These are phyloP conservation scores for Xylaria curta DNA, from an alignment of 495 filamentous ascomycete species.

Conservation along the genomic window DNA sequence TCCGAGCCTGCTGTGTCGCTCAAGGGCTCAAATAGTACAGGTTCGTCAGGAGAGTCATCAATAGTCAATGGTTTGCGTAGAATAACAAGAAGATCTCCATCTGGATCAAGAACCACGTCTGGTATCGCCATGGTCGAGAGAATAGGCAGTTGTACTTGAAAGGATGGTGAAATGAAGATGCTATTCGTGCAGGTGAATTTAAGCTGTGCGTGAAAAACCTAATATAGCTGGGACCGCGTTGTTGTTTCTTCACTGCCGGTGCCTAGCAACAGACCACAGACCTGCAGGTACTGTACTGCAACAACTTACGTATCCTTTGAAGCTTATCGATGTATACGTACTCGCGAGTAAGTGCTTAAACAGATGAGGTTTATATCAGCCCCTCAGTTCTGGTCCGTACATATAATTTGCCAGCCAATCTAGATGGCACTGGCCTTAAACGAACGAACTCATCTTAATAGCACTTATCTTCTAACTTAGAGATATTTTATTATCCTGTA, in stretches of 20 bases:
- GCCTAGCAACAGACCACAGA: neutral
- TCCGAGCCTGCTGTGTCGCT: no score
- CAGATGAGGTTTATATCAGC: neutral
- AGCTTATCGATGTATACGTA: neutral
- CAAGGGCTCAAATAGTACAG: no score
- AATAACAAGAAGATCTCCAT: conserved; percentile 5
- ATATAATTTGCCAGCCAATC: neutral
- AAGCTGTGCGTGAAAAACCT: neutral
- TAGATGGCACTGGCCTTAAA: neutral
- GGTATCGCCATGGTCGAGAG: neutral
- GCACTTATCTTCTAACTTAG: neutral
- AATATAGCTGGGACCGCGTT: neutral
- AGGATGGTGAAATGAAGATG: neutral
- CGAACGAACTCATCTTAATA: neutral
- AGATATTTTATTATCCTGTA: neutral
- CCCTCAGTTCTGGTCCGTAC: neutral
- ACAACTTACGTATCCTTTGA: neutral
- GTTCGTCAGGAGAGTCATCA: no score
- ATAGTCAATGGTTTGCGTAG: neutral
- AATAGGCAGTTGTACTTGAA: neutral
- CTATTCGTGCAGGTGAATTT: neutral
- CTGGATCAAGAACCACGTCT: neutral
- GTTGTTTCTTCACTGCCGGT: neutral
- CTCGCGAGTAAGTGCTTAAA: neutral
- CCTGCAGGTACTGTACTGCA: neutral